Base-by-base conservation (phyloP, 164 flowering plant genomes). In the Malania oleifera region DNA sequence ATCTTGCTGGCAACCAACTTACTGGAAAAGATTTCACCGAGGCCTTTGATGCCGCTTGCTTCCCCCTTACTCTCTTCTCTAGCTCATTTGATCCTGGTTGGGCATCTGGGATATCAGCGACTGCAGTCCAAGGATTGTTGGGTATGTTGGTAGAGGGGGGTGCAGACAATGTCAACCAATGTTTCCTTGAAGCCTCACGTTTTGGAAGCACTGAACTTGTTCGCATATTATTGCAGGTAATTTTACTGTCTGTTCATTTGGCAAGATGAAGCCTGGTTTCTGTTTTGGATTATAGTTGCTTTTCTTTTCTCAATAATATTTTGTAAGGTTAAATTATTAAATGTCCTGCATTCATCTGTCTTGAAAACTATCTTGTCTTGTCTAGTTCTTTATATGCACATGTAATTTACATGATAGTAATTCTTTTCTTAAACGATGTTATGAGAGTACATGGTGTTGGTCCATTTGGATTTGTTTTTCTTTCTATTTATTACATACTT, bases 181-280 rank as follows among this genome's bases (percentile, higher is more conserved):
- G 98, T 66, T 91, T 91, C 70, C 87, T 91, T 49, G 98, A 91
- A 74, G 98, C 98, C 14, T 86, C 98, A 19, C 96, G 96, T 41
- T 91, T 91, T 75, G 96, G 98, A 46, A 91, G 98, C 66, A 91
- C 98, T 18, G 98, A 91, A 64, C 95, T 91, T 66, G 98, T 91
- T 14, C 91, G 96, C 68, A 88, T 91, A 46, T 66, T 91, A 27
- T 75, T 91, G 73, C 98, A 91, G 96, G 98, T 88, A 76, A 57
- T n/a, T 7, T n/a, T 20, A 1, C 54, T 23, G 3, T 25, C n/a
- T 35, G 24, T 56, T 50, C n/a, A 3, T 37, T 14, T 61, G 22
- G 0, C 1, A 23, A n/a, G 34, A 26, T 0, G 9, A 4, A 31
- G 26, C 2, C n/a, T n/a, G n/a, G n/a, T n/a, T n/a, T n/a, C n/a